Base-by-base conservation (phyloP, 2,329 filamentous ascomycete species). In the Colletotrichum phormii region DNA sequence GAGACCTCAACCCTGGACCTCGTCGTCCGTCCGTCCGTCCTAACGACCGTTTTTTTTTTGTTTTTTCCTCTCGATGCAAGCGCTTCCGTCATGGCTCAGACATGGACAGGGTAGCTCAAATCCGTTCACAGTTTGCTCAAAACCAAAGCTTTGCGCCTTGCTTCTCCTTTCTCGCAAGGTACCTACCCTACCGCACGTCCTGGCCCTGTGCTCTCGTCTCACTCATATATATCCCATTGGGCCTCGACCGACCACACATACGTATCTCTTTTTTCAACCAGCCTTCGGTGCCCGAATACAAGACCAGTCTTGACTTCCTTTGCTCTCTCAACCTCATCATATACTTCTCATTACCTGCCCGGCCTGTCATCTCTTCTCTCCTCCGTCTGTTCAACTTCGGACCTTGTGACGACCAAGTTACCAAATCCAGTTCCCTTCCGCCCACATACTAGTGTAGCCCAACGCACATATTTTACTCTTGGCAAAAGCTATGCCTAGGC, bases 11-110 rank as follows among this genome's bases (percentile, higher is more conserved):
- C 74, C 74, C 74, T 74, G 74, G 71, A 64, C 64, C 59, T 67
- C 66, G 65, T 67, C 63, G 71, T 63, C 70, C 70, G 65, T 63
- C 70, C 70, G 65, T 66, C 73, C 73, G 67, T 60, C 73, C 71
- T 71, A 64, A 67, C 68, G 68, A 75, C 74, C 64, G 71, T 73
- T 73, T 73, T 73, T 73, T 73, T 73, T 71, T 71, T 60, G 29
- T 66, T 46, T 63, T 65, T 63, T 53, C 22, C 22, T 42, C 26
- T 64, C 62, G 71, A 72, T 63, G 67, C 74, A 72, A 74, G 74
- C 72, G 66, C 74, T 75, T 74, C 74, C 72, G 74, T 75, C 72
- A 75, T 75, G 71, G 74, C 74, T 74, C 74, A 74, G 74, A 75
- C 74, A 74, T 68, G 64, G 72, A 60, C 74, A 74, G 67, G 73